Percentiles rank a stretch among this genome's conserved stretches.
Conservation (phyloP, 1,284 basidiomycete genomes). For the Cutaneotrichosporon sp. region DNA sequence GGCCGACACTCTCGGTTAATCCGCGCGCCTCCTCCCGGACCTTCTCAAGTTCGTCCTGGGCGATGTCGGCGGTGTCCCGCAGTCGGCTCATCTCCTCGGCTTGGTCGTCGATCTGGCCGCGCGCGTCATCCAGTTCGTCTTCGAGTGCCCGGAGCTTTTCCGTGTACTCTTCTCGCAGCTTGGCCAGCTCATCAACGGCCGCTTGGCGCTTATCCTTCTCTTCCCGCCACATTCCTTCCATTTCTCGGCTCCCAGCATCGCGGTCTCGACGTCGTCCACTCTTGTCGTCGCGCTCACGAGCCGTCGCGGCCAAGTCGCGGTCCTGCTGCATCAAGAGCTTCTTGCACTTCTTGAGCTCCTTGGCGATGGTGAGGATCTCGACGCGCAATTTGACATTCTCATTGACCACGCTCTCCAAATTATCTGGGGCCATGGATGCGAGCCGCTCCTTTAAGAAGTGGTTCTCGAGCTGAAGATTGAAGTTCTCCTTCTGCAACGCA, state of each 20-base stretch:
- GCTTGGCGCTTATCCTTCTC: conserved; percentile 36
- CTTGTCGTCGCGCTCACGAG: conserved; percentile 50
- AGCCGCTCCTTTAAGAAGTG: conserved; percentile 89
- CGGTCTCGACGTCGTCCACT: conserved; percentile 11
- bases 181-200: conserved; percentile 27
- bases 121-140: conserved; percentile 61
- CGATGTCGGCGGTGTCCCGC: conserved; percentile 53
- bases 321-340: conserved; percentile 80
- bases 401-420: conserved; percentile 82
- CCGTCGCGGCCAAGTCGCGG: conserved; percentile 68
- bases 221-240: conserved; percentile 37
- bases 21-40: conserved; percentile 54
- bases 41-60: conserved; percentile 59
- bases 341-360: conserved; percentile 88
- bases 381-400: conserved; percentile 93
- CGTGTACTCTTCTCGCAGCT: conserved; percentile 59
- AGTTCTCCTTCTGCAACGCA: conserved; percentile 89
- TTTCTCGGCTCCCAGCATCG: conserved; percentile 23
- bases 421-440: conserved; percentile 74
- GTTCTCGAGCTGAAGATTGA: conserved; percentile 86
- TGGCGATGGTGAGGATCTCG: conserved; percentile 82
- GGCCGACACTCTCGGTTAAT: conserved; percentile 25
- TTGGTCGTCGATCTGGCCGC: conserved; percentile 52
- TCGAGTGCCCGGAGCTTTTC: conserved; percentile 62
- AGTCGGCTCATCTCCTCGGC: conserved; percentile 55